Evolutionary conservation across 768 basidiomycete genomes (phyloP).

Genomic region (Mycena chlorophos): DNA sequence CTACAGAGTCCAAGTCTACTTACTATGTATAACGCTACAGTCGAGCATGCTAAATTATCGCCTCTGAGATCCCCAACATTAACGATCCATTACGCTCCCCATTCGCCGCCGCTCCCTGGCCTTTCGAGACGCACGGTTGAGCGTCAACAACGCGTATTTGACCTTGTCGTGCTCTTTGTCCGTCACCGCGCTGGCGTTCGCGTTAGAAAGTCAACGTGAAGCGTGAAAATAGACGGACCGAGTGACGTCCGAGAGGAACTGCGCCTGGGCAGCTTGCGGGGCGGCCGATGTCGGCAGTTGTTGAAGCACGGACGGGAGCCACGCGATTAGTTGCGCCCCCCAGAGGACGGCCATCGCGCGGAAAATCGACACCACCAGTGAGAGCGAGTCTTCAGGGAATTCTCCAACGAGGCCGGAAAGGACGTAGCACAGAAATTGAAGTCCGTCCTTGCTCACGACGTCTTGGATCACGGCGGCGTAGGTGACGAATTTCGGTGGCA

Average conservation of each 20-base stretch:
- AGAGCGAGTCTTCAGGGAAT: conserved; percentile 83
- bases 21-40: conserved; percentile 4
- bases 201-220: conserved; percentile 6
- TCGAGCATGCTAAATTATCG: conserved; percentile 14
- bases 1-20: not conserved
- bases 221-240: conserved; percentile 51
- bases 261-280: conserved; percentile 64
- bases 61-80: conserved; percentile 19
- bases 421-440: conserved; percentile 64
- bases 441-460: conserved; percentile 70
- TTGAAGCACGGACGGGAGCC: conserved; percentile 73
- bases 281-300: conserved; percentile 62
- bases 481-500: conserved; percentile 58
- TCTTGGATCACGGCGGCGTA: conserved; percentile 64
- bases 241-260: conserved; percentile 73
- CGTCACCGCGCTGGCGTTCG: conserved; percentile 56
- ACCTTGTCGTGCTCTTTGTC: conserved; percentile 73
- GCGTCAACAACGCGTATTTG: conserved; percentile 69
- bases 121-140: conserved; percentile 76
- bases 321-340: conserved; percentile 65
- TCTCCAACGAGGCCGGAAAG: conserved; percentile 80
- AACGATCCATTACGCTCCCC: conserved; percentile 37
- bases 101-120: conserved; percentile 62
- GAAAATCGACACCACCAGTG: conserved; percentile 75
- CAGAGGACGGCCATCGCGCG: conserved; percentile 67